These are phyloP conservation scores for Trichaptum fuscoviolaceum DNA, from an alignment of 768 basidiomycete genomes.

Conservation along the genomic window DNA sequence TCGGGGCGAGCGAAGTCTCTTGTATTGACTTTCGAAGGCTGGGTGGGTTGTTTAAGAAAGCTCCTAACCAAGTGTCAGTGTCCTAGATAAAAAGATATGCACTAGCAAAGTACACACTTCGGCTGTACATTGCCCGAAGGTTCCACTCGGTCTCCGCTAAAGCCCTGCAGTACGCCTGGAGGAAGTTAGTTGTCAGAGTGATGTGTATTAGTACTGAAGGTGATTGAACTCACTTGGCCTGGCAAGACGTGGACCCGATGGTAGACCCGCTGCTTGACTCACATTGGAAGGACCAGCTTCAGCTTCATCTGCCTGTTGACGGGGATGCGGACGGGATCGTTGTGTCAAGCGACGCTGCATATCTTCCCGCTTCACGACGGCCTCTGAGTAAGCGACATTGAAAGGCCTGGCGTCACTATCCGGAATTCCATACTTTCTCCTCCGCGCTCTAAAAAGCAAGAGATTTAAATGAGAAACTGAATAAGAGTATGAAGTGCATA, in stretches of 20 bases:
- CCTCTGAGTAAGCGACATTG: slow-evolving; percentile 66
- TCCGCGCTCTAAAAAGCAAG: slow-evolving; percentile 47
- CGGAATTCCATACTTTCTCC: slow-evolving; percentile 77
- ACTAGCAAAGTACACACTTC: not conserved
- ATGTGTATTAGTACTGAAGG: not conserved
- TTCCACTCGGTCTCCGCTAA: not conserved
- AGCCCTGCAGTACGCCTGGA: not conserved
- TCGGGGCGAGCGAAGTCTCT: not conserved
- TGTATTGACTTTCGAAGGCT: not conserved
- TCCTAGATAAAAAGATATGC: not conserved
- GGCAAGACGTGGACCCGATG: not conserved
- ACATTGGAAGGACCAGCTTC: not conserved
- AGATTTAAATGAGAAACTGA: slow-evolving; percentile 7
- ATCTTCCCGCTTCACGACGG: slow-evolving; percentile 55
- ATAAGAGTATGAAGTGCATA: not conserved
- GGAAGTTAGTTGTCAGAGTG: not conserved
- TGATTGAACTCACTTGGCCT: not conserved
- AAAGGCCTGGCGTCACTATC: slow-evolving; percentile 80
- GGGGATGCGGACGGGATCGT: not conserved
- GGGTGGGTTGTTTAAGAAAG: not conserved
- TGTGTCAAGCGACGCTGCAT: slow-evolving; percentile 37
- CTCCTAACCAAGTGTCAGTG: not conserved
- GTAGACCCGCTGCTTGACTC: not conserved
- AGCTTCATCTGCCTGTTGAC: not conserved
- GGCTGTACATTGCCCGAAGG: not conserved